Percentiles rank a stretch among this genome's conserved stretches.
These are phyloP conservation scores for Buddleja alternifolia DNA, from an alignment of 257 asterid genomes.

Conservation along the genomic window DNA sequence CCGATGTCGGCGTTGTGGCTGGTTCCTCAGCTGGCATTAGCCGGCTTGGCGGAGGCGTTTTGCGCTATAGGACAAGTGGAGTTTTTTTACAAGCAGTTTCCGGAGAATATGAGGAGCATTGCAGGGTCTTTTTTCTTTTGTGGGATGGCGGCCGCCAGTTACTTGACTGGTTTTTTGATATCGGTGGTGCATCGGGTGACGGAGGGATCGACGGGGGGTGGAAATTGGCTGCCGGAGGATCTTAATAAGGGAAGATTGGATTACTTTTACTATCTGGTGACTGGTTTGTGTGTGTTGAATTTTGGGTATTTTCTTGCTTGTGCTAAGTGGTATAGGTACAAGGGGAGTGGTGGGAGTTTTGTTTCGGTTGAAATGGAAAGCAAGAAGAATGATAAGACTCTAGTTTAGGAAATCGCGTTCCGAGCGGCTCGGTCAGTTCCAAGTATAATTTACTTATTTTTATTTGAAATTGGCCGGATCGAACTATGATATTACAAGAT, in stretches of 20 bases:
- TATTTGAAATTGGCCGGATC: no score
- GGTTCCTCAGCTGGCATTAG: constrained; percentile 74
- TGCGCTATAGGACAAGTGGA: constrained; percentile 77
- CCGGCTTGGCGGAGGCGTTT: constrained; percentile 81
- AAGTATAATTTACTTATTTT: no score
- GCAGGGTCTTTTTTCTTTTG: constrained; percentile 74
- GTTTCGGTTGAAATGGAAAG: constrained; percentile 47
- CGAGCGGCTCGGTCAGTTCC: no score
- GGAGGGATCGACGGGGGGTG: constrained; percentile 46
- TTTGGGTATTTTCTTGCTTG: constrained; percentile 57
- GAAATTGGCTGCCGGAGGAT: constrained; percentile 94
- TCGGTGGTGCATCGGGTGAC: constrained; percentile 59
- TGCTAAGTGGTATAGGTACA: constrained; percentile 85
- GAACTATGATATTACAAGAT: no score
- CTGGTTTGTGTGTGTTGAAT: constrained; percentile 57
- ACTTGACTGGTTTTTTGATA: constrained; percentile 57
- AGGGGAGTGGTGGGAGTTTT: constrained; percentile 49
- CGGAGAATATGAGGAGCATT: constrained; percentile 92
- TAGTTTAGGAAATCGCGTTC: not conserved
- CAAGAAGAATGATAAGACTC: constrained; percentile 26
- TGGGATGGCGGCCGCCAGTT: constrained; percentile 67
- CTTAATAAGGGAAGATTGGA: constrained; percentile 82
- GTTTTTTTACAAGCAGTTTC: constrained; percentile 82
- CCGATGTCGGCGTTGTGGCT: constrained; percentile 82
- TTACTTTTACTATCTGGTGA: constrained; percentile 58